phyloP scores from a whole-genome alignment of 208 protist genomes.

The Acanthamoeba lenticulata region DNA sequence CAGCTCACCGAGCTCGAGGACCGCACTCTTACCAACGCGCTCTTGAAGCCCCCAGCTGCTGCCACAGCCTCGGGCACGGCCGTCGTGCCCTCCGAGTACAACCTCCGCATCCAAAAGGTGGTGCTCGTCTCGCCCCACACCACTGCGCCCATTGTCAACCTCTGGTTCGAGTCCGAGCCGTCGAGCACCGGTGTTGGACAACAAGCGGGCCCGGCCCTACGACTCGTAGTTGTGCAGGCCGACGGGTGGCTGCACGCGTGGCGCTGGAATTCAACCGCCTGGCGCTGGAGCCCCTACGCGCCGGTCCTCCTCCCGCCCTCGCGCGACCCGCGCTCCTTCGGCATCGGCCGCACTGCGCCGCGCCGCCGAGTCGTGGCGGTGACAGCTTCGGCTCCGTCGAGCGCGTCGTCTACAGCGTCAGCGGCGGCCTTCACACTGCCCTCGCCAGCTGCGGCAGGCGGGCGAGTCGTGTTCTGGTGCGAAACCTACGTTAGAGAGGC shows the following conservation, averaged over 20 bases:
- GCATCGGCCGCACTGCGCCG: not conserved
- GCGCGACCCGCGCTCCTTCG: not conserved
- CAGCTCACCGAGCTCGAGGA: conserved; percentile 35
- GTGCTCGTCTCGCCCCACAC: conserved; percentile 41
- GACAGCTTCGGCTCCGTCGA: not conserved
- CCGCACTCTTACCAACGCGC: conserved; percentile 1
- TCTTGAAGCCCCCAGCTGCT: not conserved
- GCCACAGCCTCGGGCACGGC: not conserved
- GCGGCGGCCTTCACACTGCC: not conserved
- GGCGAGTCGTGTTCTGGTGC: not conserved
- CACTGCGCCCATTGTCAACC: conserved; percentile 7
- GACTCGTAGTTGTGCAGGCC: not conserved
- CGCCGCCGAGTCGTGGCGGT: not conserved
- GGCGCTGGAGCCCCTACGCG: not conserved
- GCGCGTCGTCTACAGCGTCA: not conserved
- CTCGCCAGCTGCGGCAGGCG: not conserved
- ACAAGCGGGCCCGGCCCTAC: not conserved
- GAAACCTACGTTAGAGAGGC: not conserved
- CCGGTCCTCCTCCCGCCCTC: conserved; percentile 10
- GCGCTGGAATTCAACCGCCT: not conserved
- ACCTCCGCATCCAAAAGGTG: not conserved
- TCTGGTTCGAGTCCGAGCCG: conserved; percentile 8
- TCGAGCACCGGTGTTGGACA: not conserved
- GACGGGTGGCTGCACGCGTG: not conserved
- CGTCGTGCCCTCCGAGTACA: not conserved